Conservation (phyloP, 129 eudicot species). For the Cynara cardunculus region DNA sequence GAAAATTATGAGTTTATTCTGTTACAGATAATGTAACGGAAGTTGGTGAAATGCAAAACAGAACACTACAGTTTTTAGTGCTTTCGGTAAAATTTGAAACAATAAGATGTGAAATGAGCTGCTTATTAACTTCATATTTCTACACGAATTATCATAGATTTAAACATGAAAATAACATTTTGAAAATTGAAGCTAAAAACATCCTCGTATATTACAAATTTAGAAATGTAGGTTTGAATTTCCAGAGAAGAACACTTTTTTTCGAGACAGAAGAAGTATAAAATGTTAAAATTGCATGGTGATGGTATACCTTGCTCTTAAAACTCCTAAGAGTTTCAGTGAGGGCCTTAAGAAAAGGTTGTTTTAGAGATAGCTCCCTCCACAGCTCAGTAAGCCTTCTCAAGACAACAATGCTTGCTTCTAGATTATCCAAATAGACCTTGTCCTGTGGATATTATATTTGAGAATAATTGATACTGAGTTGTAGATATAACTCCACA, state of each 20-base stretch:
- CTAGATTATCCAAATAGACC: constrained; percentile 47
- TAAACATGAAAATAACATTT: not conserved
- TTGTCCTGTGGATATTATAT: constrained; percentile 42
- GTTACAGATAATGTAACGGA: not conserved
- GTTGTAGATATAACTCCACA: not conserved
- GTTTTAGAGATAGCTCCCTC: constrained; percentile 40
- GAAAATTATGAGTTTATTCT: not conserved
- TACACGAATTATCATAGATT: not conserved
- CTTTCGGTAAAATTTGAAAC: too few species aligned
- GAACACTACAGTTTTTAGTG: too few species aligned
- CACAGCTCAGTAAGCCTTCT: constrained; percentile 50
- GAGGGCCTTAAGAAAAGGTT: constrained; percentile 46
- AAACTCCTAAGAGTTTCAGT: constrained; percentile 54
- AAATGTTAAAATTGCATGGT: not conserved
- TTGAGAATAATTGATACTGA: not conserved
- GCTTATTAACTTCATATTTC: not conserved
- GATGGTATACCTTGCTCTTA: constrained; percentile 39
- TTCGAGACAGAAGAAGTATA: not conserved
- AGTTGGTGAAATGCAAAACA: too few species aligned
- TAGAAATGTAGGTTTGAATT: not conserved
- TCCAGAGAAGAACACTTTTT: not conserved
- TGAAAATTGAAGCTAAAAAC: not conserved
- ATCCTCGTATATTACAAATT: not conserved
- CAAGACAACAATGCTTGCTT: constrained; percentile 49
- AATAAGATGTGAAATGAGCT: not conserved